Evolutionary conservation across 139 green algal genomes (phyloP).

Genomic region (Penium margaritaceum): DNA sequence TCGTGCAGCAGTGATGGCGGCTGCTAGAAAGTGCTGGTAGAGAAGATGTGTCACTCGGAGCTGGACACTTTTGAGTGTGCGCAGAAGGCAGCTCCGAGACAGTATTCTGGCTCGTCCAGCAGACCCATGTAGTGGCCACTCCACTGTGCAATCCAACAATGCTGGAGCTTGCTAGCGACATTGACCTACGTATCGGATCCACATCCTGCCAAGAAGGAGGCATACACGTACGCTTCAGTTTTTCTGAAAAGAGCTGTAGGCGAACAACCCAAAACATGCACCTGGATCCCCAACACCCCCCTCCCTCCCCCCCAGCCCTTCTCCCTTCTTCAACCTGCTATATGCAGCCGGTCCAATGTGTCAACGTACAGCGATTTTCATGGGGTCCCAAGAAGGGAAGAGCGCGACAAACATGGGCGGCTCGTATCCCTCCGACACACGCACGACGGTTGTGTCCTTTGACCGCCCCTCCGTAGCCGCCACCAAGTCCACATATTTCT

Average conservation of each 20-base stretch:
- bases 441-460: conserved; percentile 12
- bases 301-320: not conserved
- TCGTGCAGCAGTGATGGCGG: too few relatives aligned
- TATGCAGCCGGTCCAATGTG: not conserved
- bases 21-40: too few relatives aligned
- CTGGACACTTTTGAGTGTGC: too few relatives aligned
- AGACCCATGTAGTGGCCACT: too few relatives aligned
- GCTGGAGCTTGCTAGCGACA: too few relatives aligned
- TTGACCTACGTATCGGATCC: too few relatives aligned
- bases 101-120: too few relatives aligned
- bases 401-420: conserved; percentile 33
- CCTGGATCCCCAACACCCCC: too few relatives aligned
- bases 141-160: too few relatives aligned
- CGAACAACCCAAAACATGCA: too few relatives aligned
- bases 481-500: conserved; percentile 26
- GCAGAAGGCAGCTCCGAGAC: too few relatives aligned
- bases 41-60: too few relatives aligned
- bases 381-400: conserved; percentile 12
- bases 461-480: conserved; percentile 20
- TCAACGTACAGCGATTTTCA: conserved; percentile 12
- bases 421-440: conserved; percentile 22
- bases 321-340: not conserved
- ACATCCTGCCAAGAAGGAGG: not conserved
- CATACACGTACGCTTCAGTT: not conserved
- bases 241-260: not conserved